Conservation (phyloP, 768 basidiomycete species). For the Saitozyma podzolica region DNA sequence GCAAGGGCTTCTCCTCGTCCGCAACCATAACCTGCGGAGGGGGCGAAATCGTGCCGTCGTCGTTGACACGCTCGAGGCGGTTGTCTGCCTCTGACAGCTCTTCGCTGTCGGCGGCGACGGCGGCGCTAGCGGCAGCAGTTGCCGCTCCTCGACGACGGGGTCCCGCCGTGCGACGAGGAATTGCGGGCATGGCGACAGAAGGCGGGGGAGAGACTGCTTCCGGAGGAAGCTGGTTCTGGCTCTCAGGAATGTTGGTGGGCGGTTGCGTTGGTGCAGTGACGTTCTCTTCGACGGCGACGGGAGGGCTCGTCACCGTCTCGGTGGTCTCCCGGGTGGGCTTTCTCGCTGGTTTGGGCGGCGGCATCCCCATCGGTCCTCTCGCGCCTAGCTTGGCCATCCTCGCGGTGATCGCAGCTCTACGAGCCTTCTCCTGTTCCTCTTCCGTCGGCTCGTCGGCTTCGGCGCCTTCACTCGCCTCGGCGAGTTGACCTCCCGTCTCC, state of each 20-base stretch:
- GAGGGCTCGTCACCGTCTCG: constrained; percentile 10
- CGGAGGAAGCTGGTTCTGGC: constrained; percentile 1
- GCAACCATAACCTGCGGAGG: constrained; percentile 41
- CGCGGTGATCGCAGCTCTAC: constrained; percentile 80
- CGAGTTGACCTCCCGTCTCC: constrained; percentile 8
- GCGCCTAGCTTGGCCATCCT: constrained; percentile 92
- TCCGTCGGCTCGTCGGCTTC: constrained; percentile 35
- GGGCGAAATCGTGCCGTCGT: constrained; percentile 52
- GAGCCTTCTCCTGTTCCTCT: constrained; percentile 49
- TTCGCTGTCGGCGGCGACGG: not conserved
- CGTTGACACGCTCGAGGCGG: constrained; percentile 57
- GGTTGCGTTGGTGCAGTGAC: not conserved
- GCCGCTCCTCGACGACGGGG: constrained; percentile 57
- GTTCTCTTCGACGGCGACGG: constrained; percentile 7
- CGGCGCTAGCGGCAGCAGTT: constrained; percentile 1
- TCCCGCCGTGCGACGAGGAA: constrained; percentile 71
- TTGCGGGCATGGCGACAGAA: constrained; percentile 71
- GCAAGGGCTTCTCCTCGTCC: constrained; percentile 40
- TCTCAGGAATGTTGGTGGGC: not conserved
- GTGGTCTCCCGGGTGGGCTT: constrained; percentile 53
- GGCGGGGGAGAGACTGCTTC: constrained; percentile 24
- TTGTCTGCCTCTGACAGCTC: constrained; percentile 18
- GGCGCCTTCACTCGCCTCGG: constrained; percentile 18
- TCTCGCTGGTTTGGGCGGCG: constrained; percentile 65
- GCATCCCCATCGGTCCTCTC: constrained; percentile 59